Evolutionary conservation across 306 rosid species (phyloP).

Genomic region (Casuarina cunninghamiana): DNA sequence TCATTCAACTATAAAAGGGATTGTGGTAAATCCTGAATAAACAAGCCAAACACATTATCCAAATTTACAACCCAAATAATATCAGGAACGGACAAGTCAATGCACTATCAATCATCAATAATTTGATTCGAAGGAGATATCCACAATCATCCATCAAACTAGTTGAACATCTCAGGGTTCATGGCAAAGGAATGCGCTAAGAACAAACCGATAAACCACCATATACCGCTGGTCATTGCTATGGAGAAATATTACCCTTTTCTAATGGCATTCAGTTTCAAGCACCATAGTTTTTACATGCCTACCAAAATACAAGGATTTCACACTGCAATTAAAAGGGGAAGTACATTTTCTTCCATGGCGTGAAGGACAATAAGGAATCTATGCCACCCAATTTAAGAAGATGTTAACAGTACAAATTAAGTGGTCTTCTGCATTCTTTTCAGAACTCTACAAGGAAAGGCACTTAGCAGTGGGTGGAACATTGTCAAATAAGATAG

Average conservation of each 20-base stretch:
- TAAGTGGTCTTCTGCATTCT: constrained; percentile 5
- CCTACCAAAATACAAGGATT: not conserved
- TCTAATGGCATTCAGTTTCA: not conserved
- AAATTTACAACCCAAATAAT: not conserved
- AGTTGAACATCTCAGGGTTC: not conserved
- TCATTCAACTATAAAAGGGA: not conserved
- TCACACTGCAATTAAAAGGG: not conserved
- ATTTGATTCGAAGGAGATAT: not conserved
- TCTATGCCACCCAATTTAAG: not conserved
- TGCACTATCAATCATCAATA: constrained; percentile 5
- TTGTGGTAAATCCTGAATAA: not conserved
- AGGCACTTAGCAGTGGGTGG: not conserved
- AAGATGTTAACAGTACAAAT: not conserved
- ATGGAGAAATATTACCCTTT: not conserved
- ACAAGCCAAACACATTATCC: not conserved
- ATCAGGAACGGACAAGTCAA: not conserved
- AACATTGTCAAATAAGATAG: not conserved
- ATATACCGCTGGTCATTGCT: not conserved
- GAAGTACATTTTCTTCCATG: not conserved
- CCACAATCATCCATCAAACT: not conserved
- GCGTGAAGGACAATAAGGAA: not conserved
- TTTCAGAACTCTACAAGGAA: not conserved
- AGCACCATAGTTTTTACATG: not conserved
- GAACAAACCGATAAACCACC: not conserved
- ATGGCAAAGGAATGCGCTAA: not conserved